Evolutionary conservation across 495 filamentous ascomycete genomes (phyloP).

Genomic region (Penicillium goetzii): DNA sequence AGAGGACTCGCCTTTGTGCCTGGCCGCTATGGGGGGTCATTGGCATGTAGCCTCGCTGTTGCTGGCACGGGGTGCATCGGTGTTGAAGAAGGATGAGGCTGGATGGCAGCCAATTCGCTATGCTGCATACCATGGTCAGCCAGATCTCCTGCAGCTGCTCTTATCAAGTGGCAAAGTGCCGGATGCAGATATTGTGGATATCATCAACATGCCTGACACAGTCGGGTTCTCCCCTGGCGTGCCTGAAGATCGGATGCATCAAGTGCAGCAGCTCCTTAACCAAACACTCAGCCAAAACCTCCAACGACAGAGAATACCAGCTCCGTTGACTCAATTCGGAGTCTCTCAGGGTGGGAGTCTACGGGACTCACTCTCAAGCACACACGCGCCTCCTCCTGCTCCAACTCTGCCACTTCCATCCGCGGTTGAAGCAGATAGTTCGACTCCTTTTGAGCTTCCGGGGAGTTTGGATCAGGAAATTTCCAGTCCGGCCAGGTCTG

Average conservation of each 20-base stretch:
- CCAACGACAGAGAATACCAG: background rate
- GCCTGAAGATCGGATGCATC: slow-evolving; percentile 26
- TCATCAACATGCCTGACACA: slow-evolving; percentile 23
- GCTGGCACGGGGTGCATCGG: slow-evolving; percentile 41
- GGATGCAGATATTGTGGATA: slow-evolving; percentile 14
- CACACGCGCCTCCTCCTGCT: background rate
- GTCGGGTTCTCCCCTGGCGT: slow-evolving; percentile 35
- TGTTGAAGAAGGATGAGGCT: slow-evolving; percentile 43
- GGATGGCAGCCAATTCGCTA: slow-evolving; percentile 47
- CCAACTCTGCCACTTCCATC: background rate
- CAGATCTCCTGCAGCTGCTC: slow-evolving; percentile 35
- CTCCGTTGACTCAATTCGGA: background rate
- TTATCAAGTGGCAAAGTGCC: slow-evolving; percentile 27
- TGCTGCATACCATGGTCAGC: slow-evolving; percentile 46
- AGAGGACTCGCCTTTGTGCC: slow-evolving; percentile 48
- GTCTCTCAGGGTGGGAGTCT: background rate
- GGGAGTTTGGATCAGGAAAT: slow-evolving; percentile 35
- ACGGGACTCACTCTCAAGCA: background rate
- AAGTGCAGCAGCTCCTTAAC: slow-evolving; percentile 24
- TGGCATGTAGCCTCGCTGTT: slow-evolving; percentile 42
- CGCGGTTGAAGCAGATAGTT: slow-evolving; percentile 7
- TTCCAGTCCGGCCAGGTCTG: background rate
- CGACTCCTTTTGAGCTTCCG: slow-evolving; percentile 31
- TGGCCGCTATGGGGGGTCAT: slow-evolving; percentile 47
- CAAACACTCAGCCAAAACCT: slow-evolving; percentile 16